Evolutionary conservation across 2,329 filamentous ascomycete species (phyloP).

Genomic region (Pseudogymnoascus sp.): DNA sequence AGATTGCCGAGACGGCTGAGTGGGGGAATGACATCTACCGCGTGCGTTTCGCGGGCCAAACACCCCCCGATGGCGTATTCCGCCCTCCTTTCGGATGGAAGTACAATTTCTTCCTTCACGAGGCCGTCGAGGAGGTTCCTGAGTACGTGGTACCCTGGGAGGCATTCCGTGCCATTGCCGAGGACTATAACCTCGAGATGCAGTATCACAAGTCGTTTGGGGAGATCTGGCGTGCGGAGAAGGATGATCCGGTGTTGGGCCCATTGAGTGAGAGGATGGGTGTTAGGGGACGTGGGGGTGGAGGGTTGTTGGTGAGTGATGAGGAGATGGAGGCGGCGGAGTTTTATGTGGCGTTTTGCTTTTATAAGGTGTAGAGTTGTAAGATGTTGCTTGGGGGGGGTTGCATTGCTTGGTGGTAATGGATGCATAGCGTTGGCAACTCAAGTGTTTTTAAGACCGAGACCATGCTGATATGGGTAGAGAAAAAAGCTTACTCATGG

Average conservation of each 20-base stretch:
- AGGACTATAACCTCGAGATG: conserved; percentile 93
- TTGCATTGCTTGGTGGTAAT: background rate
- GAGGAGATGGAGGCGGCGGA: conserved; percentile 89
- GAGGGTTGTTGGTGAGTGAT: conserved; percentile 59
- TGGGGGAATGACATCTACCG: conserved; percentile 94
- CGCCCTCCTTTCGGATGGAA: conserved; percentile 95
- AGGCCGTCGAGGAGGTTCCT: conserved; percentile 91
- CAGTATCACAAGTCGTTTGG: conserved; percentile 87
- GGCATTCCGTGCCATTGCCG: conserved; percentile 87
- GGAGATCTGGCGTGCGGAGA: conserved; percentile 88
- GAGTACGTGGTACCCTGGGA: conserved; percentile 99
- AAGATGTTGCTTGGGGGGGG: background rate
- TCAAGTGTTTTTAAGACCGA: background rate
- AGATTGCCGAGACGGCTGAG: conserved; percentile 58
- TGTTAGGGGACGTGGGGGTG: conserved; percentile 64
- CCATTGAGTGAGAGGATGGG: conserved; percentile 93
- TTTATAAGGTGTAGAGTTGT: conserved; percentile 72
- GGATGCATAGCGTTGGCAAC: background rate
- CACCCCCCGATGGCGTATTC: conserved; percentile 81
- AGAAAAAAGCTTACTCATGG: background rate
- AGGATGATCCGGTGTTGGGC: conserved; percentile 73
- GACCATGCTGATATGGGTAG: background rate
- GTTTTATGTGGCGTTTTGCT: conserved; percentile 93
- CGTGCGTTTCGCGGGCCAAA: conserved; percentile 77
- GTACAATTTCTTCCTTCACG: conserved; percentile 92